phyloP scores from a whole-genome alignment of 2,329 filamentous ascomycete species.

The Gliomastix tumulicola region DNA sequence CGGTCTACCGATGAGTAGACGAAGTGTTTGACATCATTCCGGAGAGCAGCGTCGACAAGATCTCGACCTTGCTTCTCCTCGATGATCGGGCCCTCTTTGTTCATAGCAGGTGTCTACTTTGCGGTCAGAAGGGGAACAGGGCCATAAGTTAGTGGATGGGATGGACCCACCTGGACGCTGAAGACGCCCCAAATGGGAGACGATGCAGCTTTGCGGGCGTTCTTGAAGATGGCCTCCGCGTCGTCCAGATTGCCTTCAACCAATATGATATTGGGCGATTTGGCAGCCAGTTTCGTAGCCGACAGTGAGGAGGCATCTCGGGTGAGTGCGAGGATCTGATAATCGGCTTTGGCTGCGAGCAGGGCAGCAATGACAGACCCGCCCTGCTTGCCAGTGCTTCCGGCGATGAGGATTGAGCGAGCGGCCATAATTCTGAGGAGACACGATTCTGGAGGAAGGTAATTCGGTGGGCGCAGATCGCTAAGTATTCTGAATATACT shows the following conservation, averaged over 20 bases:
- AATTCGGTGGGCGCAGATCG: no score
- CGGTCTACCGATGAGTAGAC: constrained; percentile 58
- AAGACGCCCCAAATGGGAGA: constrained; percentile 51
- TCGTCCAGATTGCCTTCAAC: constrained; percentile 52
- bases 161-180: constrained; percentile 42
- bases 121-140: not conserved
- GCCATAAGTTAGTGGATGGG: not conserved
- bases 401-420: constrained; percentile 21
- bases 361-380: constrained; percentile 23
- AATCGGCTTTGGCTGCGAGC: constrained; percentile 20
- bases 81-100: constrained; percentile 6
- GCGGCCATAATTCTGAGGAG: no score
- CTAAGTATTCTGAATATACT: no score
- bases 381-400: constrained; percentile 30
- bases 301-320: constrained; percentile 43
- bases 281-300: constrained; percentile 37
- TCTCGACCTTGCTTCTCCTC: constrained; percentile 42
- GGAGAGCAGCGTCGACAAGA: constrained; percentile 47
- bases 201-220: constrained; percentile 18
- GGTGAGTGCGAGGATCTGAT: constrained; percentile 53
- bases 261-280: constrained; percentile 41
- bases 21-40: constrained; percentile 47
- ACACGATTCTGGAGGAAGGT: no score
- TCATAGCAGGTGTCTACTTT: constrained; percentile 1
- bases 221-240: constrained; percentile 38